Evolutionary conservation across 495 filamentous ascomycete genomes (phyloP).

Genomic region (Tuber borchii): DNA sequence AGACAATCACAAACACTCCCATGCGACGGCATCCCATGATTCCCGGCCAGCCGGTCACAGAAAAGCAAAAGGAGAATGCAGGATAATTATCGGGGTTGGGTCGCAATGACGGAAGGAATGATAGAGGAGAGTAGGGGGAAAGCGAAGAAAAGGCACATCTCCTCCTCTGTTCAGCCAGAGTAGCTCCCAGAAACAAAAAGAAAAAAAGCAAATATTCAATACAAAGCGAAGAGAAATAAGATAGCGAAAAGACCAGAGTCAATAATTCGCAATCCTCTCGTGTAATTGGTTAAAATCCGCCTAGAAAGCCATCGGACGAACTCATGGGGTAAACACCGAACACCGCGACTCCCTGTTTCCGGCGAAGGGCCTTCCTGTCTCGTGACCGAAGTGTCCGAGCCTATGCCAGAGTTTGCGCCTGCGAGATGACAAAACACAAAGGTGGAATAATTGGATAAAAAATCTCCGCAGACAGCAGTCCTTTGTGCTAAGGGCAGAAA

Average conservation of each 20-base stretch:
- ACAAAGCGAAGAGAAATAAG: constrained; percentile 5
- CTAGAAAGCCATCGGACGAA: constrained; percentile 36
- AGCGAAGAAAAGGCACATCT: constrained; percentile 23
- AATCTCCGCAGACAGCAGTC: background rate
- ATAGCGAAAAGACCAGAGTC: constrained; percentile 26
- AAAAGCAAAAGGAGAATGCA: constrained; percentile 19
- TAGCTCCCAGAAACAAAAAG: constrained; percentile 21
- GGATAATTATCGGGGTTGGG: constrained; percentile 5
- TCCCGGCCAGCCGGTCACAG: constrained; percentile 2
- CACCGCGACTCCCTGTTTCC: constrained; percentile 10
- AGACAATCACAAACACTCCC: constrained; percentile 21
- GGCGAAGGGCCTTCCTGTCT: constrained; percentile 5
- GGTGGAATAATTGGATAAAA: background rate
- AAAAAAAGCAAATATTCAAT: constrained; percentile 21
- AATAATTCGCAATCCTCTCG: constrained; percentile 12
- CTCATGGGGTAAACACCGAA: constrained; percentile 36
- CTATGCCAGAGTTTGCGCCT: constrained; percentile 24
- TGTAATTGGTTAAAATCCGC: constrained; percentile 33
- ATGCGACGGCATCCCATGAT: constrained; percentile 3
- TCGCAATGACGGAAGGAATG: constrained; percentile 9
- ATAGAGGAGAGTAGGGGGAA: constrained; percentile 8
- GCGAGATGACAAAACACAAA: constrained; percentile 10
- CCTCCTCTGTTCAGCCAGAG: constrained; percentile 14
- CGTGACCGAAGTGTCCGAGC: constrained; percentile 23
- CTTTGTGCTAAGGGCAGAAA: background rate